A percentile compares a stretch with the other conserved stretches of the same genome.
These are phyloP conservation scores for Actinidia arguta DNA, from an alignment of 179 eudicot species.

Conservation along the genomic window DNA sequence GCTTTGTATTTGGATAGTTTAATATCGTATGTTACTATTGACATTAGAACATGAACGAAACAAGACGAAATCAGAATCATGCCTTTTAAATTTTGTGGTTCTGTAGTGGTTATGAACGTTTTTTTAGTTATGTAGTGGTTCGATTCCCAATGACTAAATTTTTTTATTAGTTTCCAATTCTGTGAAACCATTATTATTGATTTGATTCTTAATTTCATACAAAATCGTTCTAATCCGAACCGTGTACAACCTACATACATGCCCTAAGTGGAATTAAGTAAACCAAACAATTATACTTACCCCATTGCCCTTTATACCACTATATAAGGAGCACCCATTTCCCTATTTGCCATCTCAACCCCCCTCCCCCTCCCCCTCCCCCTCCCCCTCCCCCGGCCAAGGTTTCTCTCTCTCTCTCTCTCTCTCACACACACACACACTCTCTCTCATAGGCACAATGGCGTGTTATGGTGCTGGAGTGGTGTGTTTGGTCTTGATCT, in stretches of 20 bases:
- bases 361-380: constrained; percentile 1
- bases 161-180: background rate
- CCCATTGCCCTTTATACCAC: constrained; percentile 10
- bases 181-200: background rate
- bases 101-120: too few species aligned
- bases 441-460: constrained; percentile 34
- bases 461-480: constrained; percentile 12
- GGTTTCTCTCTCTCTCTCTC: constrained; percentile 12
- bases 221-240: too few species aligned
- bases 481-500: constrained; percentile 21
- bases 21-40: too few species aligned
- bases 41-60: too few species aligned
- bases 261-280: background rate
- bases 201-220: background rate
- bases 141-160: too few species aligned
- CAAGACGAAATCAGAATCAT: too few species aligned
- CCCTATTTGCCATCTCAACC: background rate
- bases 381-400: background rate
- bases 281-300: constrained; percentile 14
- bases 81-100: too few species aligned
- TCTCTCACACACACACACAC: background rate
- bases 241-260: too few species aligned
- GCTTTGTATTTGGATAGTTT: too few species aligned
- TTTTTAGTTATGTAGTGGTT: too few species aligned
- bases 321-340: constrained; percentile 24